A percentile compares a stretch with the other conserved stretches of the same genome.
phyloP scores from a whole-genome alignment of 805 yeast species.

The Yamadazyma insecticola region DNA sequence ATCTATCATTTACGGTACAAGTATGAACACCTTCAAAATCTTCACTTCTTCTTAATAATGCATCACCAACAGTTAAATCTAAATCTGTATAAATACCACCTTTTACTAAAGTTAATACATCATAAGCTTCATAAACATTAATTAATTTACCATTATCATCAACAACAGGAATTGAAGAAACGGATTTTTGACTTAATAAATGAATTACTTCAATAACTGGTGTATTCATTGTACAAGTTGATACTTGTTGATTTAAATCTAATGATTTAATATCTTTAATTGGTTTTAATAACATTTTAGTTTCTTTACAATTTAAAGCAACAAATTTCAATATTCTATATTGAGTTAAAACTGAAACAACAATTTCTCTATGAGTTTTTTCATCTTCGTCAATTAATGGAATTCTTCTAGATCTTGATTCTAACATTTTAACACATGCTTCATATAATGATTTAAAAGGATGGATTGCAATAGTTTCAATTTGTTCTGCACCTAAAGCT shows the following conservation, averaged over 20 bases:
- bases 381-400: slow-evolving; percentile 94
- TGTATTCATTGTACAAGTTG: slow-evolving; percentile 81
- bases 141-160: slow-evolving; percentile 66
- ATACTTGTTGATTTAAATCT: slow-evolving; percentile 47
- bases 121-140: slow-evolving; percentile 95
- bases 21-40: slow-evolving; percentile 98
- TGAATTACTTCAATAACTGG: slow-evolving; percentile 94
- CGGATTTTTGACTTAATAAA: slow-evolving; percentile 69
- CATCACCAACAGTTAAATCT: slow-evolving; percentile 91
- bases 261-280: slow-evolving; percentile 67
- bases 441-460: slow-evolving; percentile 88
- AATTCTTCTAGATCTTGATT: slow-evolving; percentile 84
- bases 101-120: slow-evolving; percentile 85
- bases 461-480: slow-evolving; percentile 83
- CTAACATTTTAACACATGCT: slow-evolving; percentile 89
- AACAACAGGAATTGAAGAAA: slow-evolving; percentile 89
- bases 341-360: slow-evolving; percentile 92
- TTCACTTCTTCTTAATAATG: slow-evolving; percentile 86
- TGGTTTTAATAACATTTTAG: slow-evolving; percentile 75
- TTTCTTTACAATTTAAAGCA: slow-evolving; percentile 92
- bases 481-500: slow-evolving; percentile 79
- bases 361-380: slow-evolving; percentile 87
- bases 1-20: slow-evolving; percentile 80
- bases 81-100: slow-evolving; percentile 92
- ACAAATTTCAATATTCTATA: slow-evolving; percentile 94